Evolutionary conservation across 495 filamentous ascomycete genomes (phyloP).

Genomic region (Pyrenula aspistea): DNA sequence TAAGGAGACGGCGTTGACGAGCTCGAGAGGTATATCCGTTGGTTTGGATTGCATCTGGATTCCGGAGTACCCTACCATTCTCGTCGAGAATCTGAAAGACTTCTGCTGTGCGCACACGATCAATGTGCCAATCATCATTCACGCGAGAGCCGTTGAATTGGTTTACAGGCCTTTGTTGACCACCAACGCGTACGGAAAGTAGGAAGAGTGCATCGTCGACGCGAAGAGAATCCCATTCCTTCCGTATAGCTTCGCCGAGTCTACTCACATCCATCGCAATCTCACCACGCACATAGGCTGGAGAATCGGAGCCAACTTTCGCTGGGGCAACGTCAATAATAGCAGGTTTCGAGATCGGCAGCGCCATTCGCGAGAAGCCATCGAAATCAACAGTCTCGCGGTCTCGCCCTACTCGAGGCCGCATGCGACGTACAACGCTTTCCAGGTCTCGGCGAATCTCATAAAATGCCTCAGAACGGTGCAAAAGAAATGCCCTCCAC

Average conservation of each 20-base stretch:
- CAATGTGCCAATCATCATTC: conserved; percentile 28
- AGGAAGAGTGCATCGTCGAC: conserved; percentile 87
- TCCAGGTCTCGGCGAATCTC: conserved; percentile 88
- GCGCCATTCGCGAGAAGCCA: conserved; percentile 84
- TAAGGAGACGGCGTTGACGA: conserved; percentile 54
- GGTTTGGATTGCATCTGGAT: conserved; percentile 32
- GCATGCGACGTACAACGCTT: conserved; percentile 63
- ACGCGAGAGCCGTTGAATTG: conserved; percentile 36
- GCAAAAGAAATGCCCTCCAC: conserved; percentile 81
- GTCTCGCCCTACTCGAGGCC: conserved; percentile 50
- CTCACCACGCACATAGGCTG: conserved; percentile 79
- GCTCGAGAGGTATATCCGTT: conserved; percentile 43
- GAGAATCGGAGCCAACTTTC: conserved; percentile 72
- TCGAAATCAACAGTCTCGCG: conserved; percentile 57
- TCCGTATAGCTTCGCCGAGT: conserved; percentile 58
- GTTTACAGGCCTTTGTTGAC: background rate
- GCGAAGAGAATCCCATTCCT: conserved; percentile 85
- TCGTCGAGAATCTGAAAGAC: conserved; percentile 84
- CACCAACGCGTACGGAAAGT: conserved; percentile 47
- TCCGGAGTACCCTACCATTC: conserved; percentile 63
- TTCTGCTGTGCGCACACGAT: conserved; percentile 68
- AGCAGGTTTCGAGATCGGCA: conserved; percentile 75
- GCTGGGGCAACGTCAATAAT: conserved; percentile 80
- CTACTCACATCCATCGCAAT: conserved; percentile 77
- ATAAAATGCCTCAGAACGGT: conserved; percentile 87